Evolutionary conservation across 805 yeast genomes (phyloP), one percentile per base, ranked within the genome.

Genomic region (Saturnispora sanitii): DNA sequence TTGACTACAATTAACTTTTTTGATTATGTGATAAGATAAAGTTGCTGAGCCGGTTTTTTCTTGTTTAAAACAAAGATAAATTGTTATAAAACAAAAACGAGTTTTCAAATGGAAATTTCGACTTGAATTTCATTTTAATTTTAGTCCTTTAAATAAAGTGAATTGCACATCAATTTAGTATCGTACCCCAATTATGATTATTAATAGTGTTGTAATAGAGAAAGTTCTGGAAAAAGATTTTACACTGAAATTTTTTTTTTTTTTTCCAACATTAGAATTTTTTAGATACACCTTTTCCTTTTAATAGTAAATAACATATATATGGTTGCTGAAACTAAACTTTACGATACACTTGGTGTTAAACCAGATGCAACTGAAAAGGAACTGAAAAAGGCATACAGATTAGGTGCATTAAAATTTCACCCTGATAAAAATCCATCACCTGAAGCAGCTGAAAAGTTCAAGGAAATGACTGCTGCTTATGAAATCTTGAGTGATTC

Each of bases 401-500:
- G 90, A 71, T 73, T 79, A 54, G 73, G 82, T 33, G 94, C 94
- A 16, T 70, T 82, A 55, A 82, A 79, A 55, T 79, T 71, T 62
- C 94, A 82, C 60, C 94, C 94, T 49, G 94, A 82, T 65, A 82
- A 82, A 67, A 78, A 78, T 55, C 78, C 86, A 43, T 70, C 80
- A 15, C 87, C 82, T 40, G 97, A 88, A 62, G 96, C 95, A 13
- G 92, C 94, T 40, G 97, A 90, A 58, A 87, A 84, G 66, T 90
- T 90, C 65, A 90, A 90, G 64, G 95, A 86, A 60, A 73, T 86
- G 55, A 79, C 90, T 4, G 75, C 76, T 45, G 96, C 96, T 6
- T 72, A 90, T 60, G 97, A 90, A 64, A 69, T 86, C n/a, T 70
- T 90, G 48, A 73, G 85, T 11, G 96, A 88, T 57, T 68, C 80